Base-by-base conservation (phyloP, 129 eudicot genomes). In the Tagetes patula region DNA sequence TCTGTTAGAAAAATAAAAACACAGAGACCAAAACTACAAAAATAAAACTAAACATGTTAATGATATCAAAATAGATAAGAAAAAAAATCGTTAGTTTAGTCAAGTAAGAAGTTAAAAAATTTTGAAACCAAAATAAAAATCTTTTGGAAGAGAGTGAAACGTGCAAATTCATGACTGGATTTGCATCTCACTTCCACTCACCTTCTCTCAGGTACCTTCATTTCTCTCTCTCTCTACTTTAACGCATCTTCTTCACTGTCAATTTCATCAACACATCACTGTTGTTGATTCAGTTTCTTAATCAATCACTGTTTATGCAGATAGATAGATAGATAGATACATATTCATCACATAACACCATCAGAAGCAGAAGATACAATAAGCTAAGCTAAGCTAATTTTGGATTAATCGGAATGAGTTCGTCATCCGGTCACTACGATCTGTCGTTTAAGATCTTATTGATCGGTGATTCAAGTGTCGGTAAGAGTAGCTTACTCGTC, bases 391-490 rank as follows among this genome's bases (percentile, higher is more conserved):
- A 65, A 48, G 30, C 58, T 10, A 40, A 64, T 41, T 40, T 71
- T 20, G 48, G 43, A 66, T 41, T 71, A 33, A 20, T 30, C 11
- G 65, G 14, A 37, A 89, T 87, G 96, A 85, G 82, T 36, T 72
- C 85, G 54, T 81, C 88, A 6, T 82, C 87, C 52, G 91, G 91
- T 9, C 91, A 82, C 71, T 89, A 89, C 77, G 98, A 90, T 86
- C 89, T 88, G 72, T 94, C 97, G 12, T 94, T 94, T 69, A 94
- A 94, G 96, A 84, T 94, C 84, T 71, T 94, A 82, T 62, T 94
- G 81, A 88, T 94, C 81, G 98, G 98, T 40, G 98, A 94, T 75
- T 94, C 98, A 1, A 92, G 87, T 38, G 98, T 94, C 76, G 98
- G 98, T 34, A 94, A 90, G 72, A 94, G 98, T 39, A 94, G 98